Evolutionary conservation across 2,329 filamentous ascomycete species (phyloP).

Genomic region (Coniochaeta ligniaria): DNA sequence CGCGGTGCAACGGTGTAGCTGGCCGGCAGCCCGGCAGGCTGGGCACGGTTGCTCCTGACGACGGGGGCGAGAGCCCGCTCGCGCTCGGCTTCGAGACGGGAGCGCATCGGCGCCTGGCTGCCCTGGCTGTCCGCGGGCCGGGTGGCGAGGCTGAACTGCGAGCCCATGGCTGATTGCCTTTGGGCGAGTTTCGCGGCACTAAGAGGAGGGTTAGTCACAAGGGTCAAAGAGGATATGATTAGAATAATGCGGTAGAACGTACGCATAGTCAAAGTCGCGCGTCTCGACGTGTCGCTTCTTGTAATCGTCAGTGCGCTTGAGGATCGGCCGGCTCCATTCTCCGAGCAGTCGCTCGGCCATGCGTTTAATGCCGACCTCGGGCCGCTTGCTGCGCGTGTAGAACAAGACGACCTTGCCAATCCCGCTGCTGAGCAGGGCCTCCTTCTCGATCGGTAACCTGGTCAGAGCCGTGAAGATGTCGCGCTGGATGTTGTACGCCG

Average conservation of each 20-base stretch:
- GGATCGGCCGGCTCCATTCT: slow-evolving; percentile 91
- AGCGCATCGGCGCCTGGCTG: slow-evolving; percentile 15
- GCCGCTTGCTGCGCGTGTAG: slow-evolving; percentile 91
- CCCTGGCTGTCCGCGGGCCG: slow-evolving; percentile 25
- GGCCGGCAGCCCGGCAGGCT: slow-evolving; percentile 44
- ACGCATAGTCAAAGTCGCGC: slow-evolving; percentile 57
- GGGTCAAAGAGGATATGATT: too few relatives aligned
- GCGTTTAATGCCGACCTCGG: slow-evolving; percentile 83
- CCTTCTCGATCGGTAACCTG: slow-evolving; percentile 83
- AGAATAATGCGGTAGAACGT: slow-evolving; percentile 1
- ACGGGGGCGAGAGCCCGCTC: slow-evolving; percentile 52
- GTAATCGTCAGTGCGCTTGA: slow-evolving; percentile 91
- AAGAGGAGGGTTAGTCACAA: slow-evolving; percentile 5
- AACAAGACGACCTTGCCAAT: slow-evolving; percentile 96
- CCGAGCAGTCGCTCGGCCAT: slow-evolving; percentile 87
- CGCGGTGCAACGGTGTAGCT: slow-evolving; percentile 54
- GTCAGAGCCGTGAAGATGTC: slow-evolving; percentile 80
- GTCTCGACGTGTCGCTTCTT: slow-evolving; percentile 69
- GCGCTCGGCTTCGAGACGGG: slow-evolving; percentile 40
- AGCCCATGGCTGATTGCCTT: slow-evolving; percentile 33
- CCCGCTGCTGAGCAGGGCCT: slow-evolving; percentile 79
- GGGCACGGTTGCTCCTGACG: slow-evolving; percentile 46
- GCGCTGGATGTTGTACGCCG: slow-evolving; percentile 95
- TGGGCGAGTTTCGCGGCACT: slow-evolving; percentile 49
- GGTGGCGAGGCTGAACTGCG: slow-evolving; percentile 43